Evolutionary conservation across 306 rosid genomes (phyloP).

Genomic region (Sindora glabra): DNA sequence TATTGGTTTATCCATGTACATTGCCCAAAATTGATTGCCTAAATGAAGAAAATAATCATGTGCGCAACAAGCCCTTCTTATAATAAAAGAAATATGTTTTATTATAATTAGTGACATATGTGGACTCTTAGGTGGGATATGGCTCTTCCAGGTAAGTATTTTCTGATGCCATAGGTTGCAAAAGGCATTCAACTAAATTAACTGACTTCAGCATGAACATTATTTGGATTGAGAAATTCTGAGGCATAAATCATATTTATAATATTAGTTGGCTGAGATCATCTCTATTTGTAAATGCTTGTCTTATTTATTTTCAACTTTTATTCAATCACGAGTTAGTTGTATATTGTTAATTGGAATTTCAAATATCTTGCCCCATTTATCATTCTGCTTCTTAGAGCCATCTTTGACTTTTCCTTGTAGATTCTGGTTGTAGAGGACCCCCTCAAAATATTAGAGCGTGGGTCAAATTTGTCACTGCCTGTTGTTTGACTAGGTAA

Average conservation of each 20-base stretch:
- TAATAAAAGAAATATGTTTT: too few relatives aligned
- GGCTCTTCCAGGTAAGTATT: not conserved
- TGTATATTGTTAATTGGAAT: constrained; percentile 2
- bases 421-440: constrained; percentile 55
- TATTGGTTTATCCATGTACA: constrained; percentile 2
- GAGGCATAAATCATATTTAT: not conserved
- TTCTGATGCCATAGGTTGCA: not conserved
- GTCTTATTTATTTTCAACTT: not conserved
- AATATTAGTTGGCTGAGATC: not conserved
- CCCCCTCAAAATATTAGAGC: constrained; percentile 74
- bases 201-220: not conserved
- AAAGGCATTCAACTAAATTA: not conserved
- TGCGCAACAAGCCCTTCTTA: not conserved
- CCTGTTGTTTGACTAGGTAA: constrained; percentile 65
- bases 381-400: constrained; percentile 11
- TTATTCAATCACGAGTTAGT: not conserved
- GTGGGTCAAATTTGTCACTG: constrained; percentile 60
- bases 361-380: not conserved
- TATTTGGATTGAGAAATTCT: not conserved
- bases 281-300: not conserved
- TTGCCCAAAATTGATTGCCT: not conserved
- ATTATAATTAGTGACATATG: constrained; percentile 3
- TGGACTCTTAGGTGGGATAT: not conserved
- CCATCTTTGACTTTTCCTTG: constrained; percentile 5
- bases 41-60: not conserved